phyloP scores from a whole-genome alignment of 1,284 basidiomycete genomes.

The Ceratorhiza oryzae-sativae region DNA sequence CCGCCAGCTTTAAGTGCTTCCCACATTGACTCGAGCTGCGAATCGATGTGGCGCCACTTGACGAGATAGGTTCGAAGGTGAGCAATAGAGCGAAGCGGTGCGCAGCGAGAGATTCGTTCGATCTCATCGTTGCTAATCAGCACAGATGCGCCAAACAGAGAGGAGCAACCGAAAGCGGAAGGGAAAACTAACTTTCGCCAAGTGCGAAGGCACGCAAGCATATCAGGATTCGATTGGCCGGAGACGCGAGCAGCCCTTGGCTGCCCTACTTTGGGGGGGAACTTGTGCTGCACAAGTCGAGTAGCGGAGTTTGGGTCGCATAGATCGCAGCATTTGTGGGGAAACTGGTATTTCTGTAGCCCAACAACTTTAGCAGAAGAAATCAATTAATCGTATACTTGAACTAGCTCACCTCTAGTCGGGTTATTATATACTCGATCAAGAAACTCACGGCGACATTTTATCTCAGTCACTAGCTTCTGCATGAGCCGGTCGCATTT shows the following conservation, averaged over 20 bases:
- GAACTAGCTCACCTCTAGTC: background rate
- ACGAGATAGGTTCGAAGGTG: background rate
- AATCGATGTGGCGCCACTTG: background rate
- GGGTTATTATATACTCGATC: background rate
- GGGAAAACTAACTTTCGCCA: background rate
- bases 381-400: too few relatives aligned
- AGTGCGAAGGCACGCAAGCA: background rate
- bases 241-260: background rate
- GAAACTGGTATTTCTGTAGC: background rate
- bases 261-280: background rate
- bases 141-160: background rate
- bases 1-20: background rate
- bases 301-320: background rate
- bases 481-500: background rate
- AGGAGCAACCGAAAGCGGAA: background rate
- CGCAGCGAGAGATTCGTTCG: conserved; percentile 12
- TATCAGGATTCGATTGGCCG: background rate
- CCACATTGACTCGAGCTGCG: background rate
- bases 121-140: conserved; percentile 3
- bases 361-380: too few relatives aligned
- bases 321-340: conserved; percentile 2
- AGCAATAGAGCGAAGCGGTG: background rate
- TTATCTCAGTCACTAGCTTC: background rate
- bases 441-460: background rate
- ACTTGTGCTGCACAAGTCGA: background rate